Evolutionary conservation across 257 asterid species (phyloP).

Genomic region (Mitragyna speciosa): DNA sequence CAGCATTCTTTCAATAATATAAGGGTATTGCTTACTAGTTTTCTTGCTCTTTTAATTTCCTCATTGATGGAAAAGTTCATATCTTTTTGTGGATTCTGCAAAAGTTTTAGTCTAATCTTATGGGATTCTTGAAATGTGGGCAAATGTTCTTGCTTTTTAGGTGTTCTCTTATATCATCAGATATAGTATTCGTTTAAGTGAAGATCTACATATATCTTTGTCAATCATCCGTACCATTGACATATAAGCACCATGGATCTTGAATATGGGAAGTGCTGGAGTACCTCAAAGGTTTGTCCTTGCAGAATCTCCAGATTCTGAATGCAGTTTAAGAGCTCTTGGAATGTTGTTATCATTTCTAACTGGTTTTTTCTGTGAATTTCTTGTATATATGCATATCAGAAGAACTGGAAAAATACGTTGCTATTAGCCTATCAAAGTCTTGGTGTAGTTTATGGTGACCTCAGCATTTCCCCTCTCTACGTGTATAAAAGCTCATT

Average conservation of each 20-base stretch:
- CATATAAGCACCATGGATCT: slow-evolving; percentile 54
- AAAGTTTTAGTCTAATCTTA: slow-evolving; percentile 19
- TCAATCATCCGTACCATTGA: slow-evolving; percentile 21
- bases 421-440: slow-evolving; percentile 88
- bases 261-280: slow-evolving; percentile 65
- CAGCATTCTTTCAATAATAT: slow-evolving; percentile 6
- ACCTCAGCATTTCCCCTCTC: slow-evolving; percentile 96
- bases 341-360: slow-evolving; percentile 4
- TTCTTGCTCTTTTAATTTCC: background rate
- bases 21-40: background rate
- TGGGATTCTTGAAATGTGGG: slow-evolving; percentile 33
- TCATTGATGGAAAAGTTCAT: background rate
- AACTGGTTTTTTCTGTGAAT: background rate
- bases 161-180: slow-evolving; percentile 23
- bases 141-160: slow-evolving; percentile 35
- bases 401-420: slow-evolving; percentile 82
- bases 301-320: slow-evolving; percentile 9
- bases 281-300: slow-evolving; percentile 55
- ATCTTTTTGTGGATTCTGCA: slow-evolving; percentile 23
- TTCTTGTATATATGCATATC: slow-evolving; percentile 20
- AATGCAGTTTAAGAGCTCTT: background rate
- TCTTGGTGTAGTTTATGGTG: slow-evolving; percentile 97
- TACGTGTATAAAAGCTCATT: slow-evolving; percentile 94
- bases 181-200: slow-evolving; percentile 27
- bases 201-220: slow-evolving; percentile 29